Evolutionary conservation across 139 green algal species (phyloP), one percentile per base, ranked within the genome.

Genomic region (Bryopsis sp.): DNA sequence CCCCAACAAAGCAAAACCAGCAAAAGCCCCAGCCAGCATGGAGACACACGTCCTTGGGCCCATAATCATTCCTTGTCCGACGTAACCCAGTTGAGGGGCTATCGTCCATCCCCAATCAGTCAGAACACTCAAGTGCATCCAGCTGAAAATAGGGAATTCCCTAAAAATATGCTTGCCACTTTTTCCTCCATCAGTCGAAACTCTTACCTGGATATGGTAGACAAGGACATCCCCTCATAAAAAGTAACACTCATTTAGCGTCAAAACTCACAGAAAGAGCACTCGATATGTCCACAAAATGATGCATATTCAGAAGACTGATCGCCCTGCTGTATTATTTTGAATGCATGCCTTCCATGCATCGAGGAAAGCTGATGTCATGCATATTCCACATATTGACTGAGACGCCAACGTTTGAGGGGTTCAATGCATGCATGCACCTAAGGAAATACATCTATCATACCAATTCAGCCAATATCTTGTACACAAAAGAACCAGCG

Each of bases 41-140:
- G 71, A 81, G 4, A 74, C 66, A 0, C 72, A 76, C 2, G 77
- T 83, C 34, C 70, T 72, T 0, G 81, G 81, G 0, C 81, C 81
- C 81, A 87, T 87, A 66, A 87, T 85, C 76, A 87, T 85, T 22
- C 81, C 81, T 68, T 86, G 75, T 19, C 81, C 78, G 31, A 84
- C 65, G n/a, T 87, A 87, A 5, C 81, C 78, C 33, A 78, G 35
- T 24, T 59, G 67, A 1, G 73, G 67, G 8, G 68, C 37, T 63
- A 87, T 39, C 62, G 76, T 68, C 78, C 78, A 87, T 19, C 81
- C 81, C 76, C 76, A 87, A 8, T 72, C 73, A 8, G 78, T 80
- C 1, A 50, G 66, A 3, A 43, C 65, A 11, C 50, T 61, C 64
- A 80, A 34, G 4, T 76, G 77, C 46, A 86, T 1, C 77, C 77